Conservation (phyloP, 2,329 filamentous ascomycete species). For the Spiromastix sp. region DNA sequence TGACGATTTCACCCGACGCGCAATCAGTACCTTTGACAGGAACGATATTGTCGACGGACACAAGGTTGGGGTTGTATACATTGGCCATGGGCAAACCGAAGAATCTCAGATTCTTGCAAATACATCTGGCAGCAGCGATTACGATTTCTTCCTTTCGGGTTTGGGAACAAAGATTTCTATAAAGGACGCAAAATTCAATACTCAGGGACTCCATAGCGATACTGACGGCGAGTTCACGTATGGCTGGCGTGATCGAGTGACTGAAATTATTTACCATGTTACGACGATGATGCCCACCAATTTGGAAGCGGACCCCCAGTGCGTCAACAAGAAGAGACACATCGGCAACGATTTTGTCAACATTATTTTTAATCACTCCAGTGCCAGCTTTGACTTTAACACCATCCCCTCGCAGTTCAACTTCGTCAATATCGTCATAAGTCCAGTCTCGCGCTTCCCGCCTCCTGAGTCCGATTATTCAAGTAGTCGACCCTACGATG, state of each 20-base stretch:
- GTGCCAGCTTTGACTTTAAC: slow-evolving; percentile 76
- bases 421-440: slow-evolving; percentile 92
- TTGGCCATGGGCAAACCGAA: slow-evolving; percentile 72
- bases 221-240: slow-evolving; percentile 80
- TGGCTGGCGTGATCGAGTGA: slow-evolving; percentile 89
- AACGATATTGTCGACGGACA: slow-evolving; percentile 88
- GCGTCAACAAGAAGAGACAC: slow-evolving; percentile 80
- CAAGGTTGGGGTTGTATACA: slow-evolving; percentile 90
- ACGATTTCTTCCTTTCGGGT: slow-evolving; percentile 71
- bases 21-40: slow-evolving; percentile 72
- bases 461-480: slow-evolving; percentile 25
- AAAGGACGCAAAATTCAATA: slow-evolving; percentile 78
- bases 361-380: slow-evolving; percentile 95
- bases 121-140: slow-evolving; percentile 74
- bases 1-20: slow-evolving; percentile 59
- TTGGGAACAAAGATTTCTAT: slow-evolving; percentile 74
- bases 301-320: slow-evolving; percentile 61
- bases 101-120: slow-evolving; percentile 84
- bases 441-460: slow-evolving; percentile 51
- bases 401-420: slow-evolving; percentile 94
- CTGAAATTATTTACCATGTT: slow-evolving; percentile 91
- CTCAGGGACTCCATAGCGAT: slow-evolving; percentile 79
- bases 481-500: slow-evolving; percentile 8
- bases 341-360: slow-evolving; percentile 98
- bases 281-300: slow-evolving; percentile 96